phyloP scores from a whole-genome alignment of 2,329 filamentous ascomycete genomes.

The Diaporthe ampelina region DNA sequence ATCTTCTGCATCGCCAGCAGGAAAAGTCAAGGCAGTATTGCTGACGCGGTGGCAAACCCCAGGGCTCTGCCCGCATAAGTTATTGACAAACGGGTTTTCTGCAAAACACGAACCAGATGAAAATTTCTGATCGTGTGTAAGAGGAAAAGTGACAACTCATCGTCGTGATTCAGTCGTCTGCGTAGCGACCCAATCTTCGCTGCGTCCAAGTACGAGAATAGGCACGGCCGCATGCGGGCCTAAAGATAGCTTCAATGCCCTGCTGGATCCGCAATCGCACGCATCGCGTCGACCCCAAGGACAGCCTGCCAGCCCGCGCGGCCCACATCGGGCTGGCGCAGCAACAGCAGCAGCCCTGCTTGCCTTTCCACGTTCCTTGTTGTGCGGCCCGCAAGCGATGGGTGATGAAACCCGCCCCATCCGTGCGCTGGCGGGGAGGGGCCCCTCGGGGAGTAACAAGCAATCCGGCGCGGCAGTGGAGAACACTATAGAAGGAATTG shows the following conservation, averaged over 20 bases:
- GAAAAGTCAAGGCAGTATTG: conserved; percentile 10
- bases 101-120: neutral
- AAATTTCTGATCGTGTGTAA: neutral
- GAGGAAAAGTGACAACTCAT: conserved; percentile 22
- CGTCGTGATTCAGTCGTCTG: conserved; percentile 25
- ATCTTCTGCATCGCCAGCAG: neutral
- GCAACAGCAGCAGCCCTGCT: neutral
- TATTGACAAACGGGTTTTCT: neutral
- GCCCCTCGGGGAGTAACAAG: neutral
- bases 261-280: neutral
- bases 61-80: neutral
- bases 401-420: conserved; percentile 22
- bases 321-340: conserved; percentile 13
- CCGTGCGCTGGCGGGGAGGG: conserved; percentile 10
- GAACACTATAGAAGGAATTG: neutral
- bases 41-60: conserved; percentile 19
- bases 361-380: too few relatives aligned
- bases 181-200: conserved; percentile 30
- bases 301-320: neutral
- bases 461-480: neutral
- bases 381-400: conserved; percentile 12
- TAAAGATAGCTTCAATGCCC: conserved; percentile 31
- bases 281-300: neutral
- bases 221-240: conserved; percentile 22
- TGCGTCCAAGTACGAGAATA: conserved; percentile 25